Evolutionary conservation across 192 early-diverging fungal genomes (phyloP).

Genomic region (Bifiguratus adelaidae): DNA sequence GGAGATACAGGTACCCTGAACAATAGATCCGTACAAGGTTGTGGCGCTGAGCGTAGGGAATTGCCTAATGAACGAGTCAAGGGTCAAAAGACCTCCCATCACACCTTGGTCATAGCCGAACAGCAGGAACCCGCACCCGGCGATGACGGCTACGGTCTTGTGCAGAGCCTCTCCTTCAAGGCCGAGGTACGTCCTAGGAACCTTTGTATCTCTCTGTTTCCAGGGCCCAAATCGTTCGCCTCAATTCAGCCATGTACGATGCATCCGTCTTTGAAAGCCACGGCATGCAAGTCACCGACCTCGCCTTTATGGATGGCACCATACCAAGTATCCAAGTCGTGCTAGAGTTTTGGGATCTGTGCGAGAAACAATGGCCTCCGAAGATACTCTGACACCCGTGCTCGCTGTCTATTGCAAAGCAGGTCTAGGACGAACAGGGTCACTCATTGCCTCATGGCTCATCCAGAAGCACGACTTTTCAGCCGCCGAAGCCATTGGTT

Average conservation of each 20-base stretch:
- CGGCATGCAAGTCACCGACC: slow-evolving; percentile 53
- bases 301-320: slow-evolving; percentile 62
- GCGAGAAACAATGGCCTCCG: slow-evolving; percentile 42
- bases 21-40: no score
- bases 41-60: no score
- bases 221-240: no score
- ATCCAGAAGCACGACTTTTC: slow-evolving; percentile 65
- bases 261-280: slow-evolving; percentile 34
- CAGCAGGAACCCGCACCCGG: slow-evolving; percentile 19
- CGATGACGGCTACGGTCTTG: slow-evolving; percentile 36
- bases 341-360: slow-evolving; percentile 50
- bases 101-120: slow-evolving; percentile 29
- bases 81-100: no score
- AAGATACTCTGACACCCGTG: slow-evolving; percentile 19
- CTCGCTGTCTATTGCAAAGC: slow-evolving; percentile 54
- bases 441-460: slow-evolving; percentile 41
- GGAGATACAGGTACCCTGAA: slow-evolving; percentile 19
- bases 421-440: slow-evolving; percentile 52
- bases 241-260: slow-evolving; percentile 62
- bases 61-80: no score
- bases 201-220: no score
- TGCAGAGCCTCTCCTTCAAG: slow-evolving; percentile 38
- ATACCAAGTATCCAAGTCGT: slow-evolving; percentile 54
- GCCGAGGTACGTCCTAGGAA: no score
- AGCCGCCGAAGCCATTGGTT: slow-evolving; percentile 52